Evolutionary conservation across 176 grass and related monocot genomes (phyloP).

Genomic region (Triticum aestivum): DNA sequence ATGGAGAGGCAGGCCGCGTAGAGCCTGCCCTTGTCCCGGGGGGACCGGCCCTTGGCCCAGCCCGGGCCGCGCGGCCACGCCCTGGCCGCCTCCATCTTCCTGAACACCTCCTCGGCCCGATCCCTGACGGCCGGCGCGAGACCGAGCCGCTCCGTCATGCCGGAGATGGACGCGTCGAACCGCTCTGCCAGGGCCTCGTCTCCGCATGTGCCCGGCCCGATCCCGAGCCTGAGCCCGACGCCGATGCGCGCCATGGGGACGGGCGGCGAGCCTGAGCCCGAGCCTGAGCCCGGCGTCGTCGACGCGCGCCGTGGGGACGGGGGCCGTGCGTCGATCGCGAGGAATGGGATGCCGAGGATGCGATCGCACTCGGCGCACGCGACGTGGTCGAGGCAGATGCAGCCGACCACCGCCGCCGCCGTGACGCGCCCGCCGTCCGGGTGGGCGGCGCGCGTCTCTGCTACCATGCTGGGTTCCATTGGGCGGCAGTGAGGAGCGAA

Average conservation of each 20-base stretch:
- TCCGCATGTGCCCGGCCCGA: not conserved
- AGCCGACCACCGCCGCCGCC: not conserved
- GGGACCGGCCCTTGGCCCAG: not conserved
- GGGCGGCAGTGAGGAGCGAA: not conserved
- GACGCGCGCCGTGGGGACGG: not conserved
- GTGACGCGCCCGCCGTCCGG: not conserved
- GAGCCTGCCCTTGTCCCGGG: no score
- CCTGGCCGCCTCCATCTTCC: slow-evolving; percentile 21
- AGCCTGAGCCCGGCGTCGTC: no score
- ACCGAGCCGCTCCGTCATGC: slow-evolving; percentile 38
- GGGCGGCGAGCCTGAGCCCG: not conserved
- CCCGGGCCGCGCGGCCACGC: not conserved
- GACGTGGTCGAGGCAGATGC: not conserved
- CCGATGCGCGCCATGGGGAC: no score
- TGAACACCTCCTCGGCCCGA: slow-evolving; percentile 33
- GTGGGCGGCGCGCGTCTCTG: not conserved
- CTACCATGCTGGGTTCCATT: not conserved
- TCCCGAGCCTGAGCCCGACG: not conserved
- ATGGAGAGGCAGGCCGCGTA: no score
- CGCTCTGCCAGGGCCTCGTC: not conserved
- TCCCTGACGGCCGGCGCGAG: slow-evolving; percentile 30
- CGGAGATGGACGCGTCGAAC: slow-evolving; percentile 8
- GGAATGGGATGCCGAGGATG: not conserved
- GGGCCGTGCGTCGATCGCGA: not conserved
- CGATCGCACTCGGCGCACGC: not conserved